These are phyloP conservation scores for Flaveria ramosissima DNA, from an alignment of 129 eudicot species.

Conservation along the genomic window DNA sequence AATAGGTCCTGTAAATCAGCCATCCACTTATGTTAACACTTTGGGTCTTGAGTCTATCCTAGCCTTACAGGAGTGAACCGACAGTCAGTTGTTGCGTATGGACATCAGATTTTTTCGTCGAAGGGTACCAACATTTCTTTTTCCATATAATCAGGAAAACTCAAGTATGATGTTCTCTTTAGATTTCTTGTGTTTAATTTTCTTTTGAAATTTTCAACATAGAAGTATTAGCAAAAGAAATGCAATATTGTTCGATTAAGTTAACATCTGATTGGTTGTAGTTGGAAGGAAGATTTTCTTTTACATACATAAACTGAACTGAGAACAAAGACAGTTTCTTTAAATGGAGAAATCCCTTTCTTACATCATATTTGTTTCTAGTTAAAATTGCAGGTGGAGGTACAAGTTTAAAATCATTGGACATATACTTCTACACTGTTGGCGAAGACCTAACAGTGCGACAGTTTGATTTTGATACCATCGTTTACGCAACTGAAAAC, in stretches of 20 bases:
- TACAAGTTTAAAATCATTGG: constrained; percentile 14
- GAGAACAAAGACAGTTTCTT: neutral
- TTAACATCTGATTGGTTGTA: neutral
- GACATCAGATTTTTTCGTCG: too few species aligned
- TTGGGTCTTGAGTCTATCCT: too few species aligned
- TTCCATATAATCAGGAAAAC: neutral
- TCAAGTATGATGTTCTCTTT: neutral
- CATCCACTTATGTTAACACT: constrained; percentile 20
- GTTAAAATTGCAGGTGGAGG: neutral
- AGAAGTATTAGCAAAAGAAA: neutral
- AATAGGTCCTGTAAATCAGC: constrained; percentile 6
- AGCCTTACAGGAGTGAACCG: too few species aligned
- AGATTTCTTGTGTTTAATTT: neutral
- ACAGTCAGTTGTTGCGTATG: too few species aligned
- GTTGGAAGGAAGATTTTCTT: too few species aligned
- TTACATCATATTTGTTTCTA: neutral
- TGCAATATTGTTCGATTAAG: neutral
- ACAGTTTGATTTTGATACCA: too few species aligned
- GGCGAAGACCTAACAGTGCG: constrained; percentile 4
- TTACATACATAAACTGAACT: neutral
- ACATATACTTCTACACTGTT: neutral
- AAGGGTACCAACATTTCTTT: too few species aligned
- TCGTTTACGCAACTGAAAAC: too few species aligned
- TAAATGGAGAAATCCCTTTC: neutral
- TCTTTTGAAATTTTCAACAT: neutral